Conservation (phyloP, 2,329 filamentous ascomycete genomes). For the Claviceps citrina region DNA sequence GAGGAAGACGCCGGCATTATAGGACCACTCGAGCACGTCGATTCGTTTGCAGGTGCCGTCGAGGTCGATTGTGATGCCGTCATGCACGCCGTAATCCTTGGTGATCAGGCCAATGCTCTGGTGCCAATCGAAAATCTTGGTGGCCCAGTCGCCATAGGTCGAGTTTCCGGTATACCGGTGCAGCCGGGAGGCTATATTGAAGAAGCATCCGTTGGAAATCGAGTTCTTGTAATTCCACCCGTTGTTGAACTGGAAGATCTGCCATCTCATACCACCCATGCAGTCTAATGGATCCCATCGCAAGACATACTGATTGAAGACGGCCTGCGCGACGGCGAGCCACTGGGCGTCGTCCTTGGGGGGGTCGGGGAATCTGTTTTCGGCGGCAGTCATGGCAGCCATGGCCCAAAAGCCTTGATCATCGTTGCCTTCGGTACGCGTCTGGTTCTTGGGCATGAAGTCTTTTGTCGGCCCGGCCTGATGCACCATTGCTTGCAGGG, state of each 20-base stretch:
- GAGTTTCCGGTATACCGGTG: constrained; percentile 64
- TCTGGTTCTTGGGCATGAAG: constrained; percentile 54
- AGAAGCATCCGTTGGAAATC: constrained; percentile 55
- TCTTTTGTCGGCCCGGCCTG: constrained; percentile 44
- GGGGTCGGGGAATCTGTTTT: constrained; percentile 59
- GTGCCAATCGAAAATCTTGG: constrained; percentile 54
- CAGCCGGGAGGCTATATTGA: constrained; percentile 54
- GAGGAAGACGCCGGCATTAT: constrained; percentile 53
- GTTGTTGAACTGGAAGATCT: constrained; percentile 64
- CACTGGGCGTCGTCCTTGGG: constrained; percentile 47
- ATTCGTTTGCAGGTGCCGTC: constrained; percentile 32
- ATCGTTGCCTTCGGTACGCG: constrained; percentile 49
- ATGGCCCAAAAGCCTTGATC: constrained; percentile 79
- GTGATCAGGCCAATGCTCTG: constrained; percentile 39
- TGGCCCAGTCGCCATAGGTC: constrained; percentile 65
- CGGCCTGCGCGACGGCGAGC: constrained; percentile 63
- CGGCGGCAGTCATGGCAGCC: constrained; percentile 62
- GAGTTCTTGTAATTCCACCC: constrained; percentile 56
- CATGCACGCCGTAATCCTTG: constrained; percentile 38
- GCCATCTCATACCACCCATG: constrained; percentile 67
- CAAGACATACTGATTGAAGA: constrained; percentile 61
- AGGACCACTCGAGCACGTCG: constrained; percentile 50
- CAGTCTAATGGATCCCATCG: constrained; percentile 55
- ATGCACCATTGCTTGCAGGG: constrained; percentile 42
- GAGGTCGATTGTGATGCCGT: constrained; percentile 24